These are phyloP conservation scores for Conticribra guillardii DNA, from an alignment of 108 stramenopile genomes.

Conservation along the genomic window DNA sequence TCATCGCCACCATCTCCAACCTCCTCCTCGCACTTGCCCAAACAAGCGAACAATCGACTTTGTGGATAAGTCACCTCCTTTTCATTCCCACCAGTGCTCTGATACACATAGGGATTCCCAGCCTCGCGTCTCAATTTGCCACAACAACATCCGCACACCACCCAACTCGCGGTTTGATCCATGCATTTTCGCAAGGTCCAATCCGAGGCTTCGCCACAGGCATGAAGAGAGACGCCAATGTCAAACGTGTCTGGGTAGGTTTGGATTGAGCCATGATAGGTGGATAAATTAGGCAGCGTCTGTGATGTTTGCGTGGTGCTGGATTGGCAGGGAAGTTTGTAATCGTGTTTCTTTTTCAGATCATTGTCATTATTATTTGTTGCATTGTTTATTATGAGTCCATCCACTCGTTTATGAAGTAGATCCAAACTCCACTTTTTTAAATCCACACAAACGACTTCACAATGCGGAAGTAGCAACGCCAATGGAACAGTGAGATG, in stretches of 20 bases:
- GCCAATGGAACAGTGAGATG: constrained; percentile 74
- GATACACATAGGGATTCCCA: constrained; percentile 71
- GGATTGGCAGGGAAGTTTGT: constrained; percentile 5
- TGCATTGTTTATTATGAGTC: background rate
- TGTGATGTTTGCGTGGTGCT: constrained; percentile 10
- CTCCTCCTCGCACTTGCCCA: too few species aligned
- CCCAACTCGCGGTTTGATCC: constrained; percentile 44
- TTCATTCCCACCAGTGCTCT: constrained; percentile 64
- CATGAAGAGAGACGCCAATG: constrained; percentile 68
- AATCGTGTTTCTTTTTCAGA: background rate
- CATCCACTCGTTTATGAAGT: constrained; percentile 56
- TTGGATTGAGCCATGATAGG: constrained; percentile 67
- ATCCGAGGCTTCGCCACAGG: constrained; percentile 84
- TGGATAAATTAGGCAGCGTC: constrained; percentile 59
- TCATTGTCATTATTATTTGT: constrained; percentile 6
- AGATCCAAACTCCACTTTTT: constrained; percentile 60
- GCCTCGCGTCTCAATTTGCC: constrained; percentile 58
- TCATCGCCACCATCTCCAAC: background rate
- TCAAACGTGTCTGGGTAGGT: constrained; percentile 56
- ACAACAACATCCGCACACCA: constrained; percentile 76
- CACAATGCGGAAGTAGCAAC: constrained; percentile 60
- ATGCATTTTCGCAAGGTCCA: constrained; percentile 60
- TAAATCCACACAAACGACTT: constrained; percentile 73
- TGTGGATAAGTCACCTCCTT: constrained; percentile 73
- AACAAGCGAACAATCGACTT: constrained; percentile 48